Evolutionary conservation across 768 basidiomycete genomes (phyloP).

Genomic region (Trametes sanguinea): DNA sequence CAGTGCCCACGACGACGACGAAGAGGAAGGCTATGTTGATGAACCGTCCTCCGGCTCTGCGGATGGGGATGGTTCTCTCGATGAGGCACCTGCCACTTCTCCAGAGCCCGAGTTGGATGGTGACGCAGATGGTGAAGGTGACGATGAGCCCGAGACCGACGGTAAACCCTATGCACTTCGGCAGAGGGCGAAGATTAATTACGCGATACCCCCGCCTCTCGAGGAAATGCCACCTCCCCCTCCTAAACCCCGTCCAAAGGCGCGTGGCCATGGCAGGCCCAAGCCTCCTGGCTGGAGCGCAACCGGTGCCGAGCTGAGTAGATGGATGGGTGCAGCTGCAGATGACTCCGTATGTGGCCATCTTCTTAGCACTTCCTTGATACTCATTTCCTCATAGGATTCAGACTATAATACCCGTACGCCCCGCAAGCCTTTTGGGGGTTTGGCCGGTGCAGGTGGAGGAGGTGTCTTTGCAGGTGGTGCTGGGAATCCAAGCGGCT

Average conservation of each 20-base stretch:
- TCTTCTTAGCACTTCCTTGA: not conserved
- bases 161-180: constrained; percentile 67
- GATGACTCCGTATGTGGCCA: constrained; percentile 61
- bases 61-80: constrained; percentile 57
- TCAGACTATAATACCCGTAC: constrained; percentile 70
- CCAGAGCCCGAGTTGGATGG: constrained; percentile 40
- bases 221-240: constrained; percentile 62
- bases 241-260: constrained; percentile 33
- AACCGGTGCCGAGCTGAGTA: constrained; percentile 71
- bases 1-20: constrained; percentile 36
- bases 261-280: constrained; percentile 36
- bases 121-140: constrained; percentile 46
- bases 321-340: constrained; percentile 72
- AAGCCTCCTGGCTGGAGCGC: constrained; percentile 77
- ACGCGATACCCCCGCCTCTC: constrained; percentile 78
- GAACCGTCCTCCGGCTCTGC: constrained; percentile 53
- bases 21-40: constrained; percentile 54
- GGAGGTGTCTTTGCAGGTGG: constrained; percentile 56
- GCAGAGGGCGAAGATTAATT: constrained; percentile 68
- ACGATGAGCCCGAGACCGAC: constrained; percentile 47
- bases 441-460: constrained; percentile 38
- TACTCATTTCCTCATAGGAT: constrained; percentile 47
- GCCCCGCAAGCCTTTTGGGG: constrained; percentile 66
- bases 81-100: constrained; percentile 49
- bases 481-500: constrained; percentile 49